Percentiles rank a stretch among this genome's conserved stretches.
Conservation (phyloP, 306 rosid species). For the Mimosa pudica region DNA sequence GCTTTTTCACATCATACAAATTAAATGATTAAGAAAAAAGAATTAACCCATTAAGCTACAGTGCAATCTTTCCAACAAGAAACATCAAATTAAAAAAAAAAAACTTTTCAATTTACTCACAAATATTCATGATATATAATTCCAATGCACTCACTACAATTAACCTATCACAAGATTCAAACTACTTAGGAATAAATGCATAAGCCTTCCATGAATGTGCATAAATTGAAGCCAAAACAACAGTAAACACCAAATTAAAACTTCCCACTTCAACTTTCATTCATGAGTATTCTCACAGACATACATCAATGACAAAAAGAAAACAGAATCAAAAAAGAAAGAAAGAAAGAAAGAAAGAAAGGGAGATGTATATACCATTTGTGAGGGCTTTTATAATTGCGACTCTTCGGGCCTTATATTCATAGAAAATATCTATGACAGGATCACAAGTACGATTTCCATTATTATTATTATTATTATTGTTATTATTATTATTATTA, state of each 20-base stretch:
- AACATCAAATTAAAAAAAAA: neutral
- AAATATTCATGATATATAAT: neutral
- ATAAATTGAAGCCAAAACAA: slow-evolving; percentile 10
- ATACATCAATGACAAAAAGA: neutral
- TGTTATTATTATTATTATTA: too few species aligned
- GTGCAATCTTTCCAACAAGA: neutral
- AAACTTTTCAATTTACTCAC: neutral
- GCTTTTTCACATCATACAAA: neutral
- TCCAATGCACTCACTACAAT: neutral
- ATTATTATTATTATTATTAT: too few species aligned
- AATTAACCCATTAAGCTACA: neutral
- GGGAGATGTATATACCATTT: slow-evolving; percentile 45
- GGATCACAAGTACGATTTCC: too few species aligned
- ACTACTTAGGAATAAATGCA: neutral
- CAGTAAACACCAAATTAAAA: neutral
- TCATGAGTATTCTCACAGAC: slow-evolving; percentile 22
- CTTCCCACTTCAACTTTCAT: neutral
- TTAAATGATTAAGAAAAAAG: neutral
- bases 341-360: neutral
- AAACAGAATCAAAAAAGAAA: neutral
- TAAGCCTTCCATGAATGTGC: neutral
- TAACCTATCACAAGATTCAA: neutral
- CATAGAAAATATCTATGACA: too few species aligned
- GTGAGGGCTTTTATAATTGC: slow-evolving; percentile 79
- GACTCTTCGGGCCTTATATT: too few species aligned